Conservation (phyloP, 2,329 filamentous ascomycete species). For the Ophiocordyceps polyrhachis-furcata region DNA sequence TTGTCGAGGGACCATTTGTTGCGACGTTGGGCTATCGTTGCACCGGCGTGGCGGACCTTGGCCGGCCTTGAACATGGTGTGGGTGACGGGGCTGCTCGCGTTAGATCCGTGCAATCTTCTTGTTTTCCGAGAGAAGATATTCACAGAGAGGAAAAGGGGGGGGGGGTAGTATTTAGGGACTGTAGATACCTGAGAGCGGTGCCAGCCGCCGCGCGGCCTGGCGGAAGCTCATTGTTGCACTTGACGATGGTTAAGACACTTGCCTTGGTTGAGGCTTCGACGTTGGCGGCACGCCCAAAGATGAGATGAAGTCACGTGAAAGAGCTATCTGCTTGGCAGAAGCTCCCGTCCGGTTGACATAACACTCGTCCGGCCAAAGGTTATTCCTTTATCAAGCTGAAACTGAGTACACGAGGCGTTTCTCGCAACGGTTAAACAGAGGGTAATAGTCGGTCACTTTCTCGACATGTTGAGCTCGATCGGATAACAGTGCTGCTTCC, state of each 20-base stretch:
- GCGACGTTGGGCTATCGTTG: conserved; percentile 12
- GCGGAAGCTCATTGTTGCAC: conserved; percentile 41
- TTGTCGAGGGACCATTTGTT: conserved; percentile 22
- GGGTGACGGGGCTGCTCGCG: neutral
- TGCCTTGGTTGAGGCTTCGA: neutral
- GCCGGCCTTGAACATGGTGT: neutral
- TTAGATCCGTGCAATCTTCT: neutral
- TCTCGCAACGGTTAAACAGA: too few species aligned
- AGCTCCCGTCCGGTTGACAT: neutral
- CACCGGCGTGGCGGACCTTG: neutral
- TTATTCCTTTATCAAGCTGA: too few species aligned
- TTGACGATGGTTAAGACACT: neutral
- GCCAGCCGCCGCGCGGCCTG: conserved; percentile 41
- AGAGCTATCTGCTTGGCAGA: neutral
- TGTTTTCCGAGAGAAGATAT: neutral
- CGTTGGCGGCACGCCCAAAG: neutral
- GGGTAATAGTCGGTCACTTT: too few species aligned
- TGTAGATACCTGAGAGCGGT: conserved; percentile 31
- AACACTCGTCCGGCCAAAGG: neutral
- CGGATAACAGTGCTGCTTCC: too few species aligned
- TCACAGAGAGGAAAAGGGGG: too few species aligned
- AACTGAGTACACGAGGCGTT: too few species aligned
- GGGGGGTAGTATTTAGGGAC: conserved; percentile 1
- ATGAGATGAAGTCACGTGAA: neutral
- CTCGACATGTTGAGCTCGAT: too few species aligned